Conservation (phyloP, 768 basidiomycete species). For the Kwoniella mangroviensis region DNA sequence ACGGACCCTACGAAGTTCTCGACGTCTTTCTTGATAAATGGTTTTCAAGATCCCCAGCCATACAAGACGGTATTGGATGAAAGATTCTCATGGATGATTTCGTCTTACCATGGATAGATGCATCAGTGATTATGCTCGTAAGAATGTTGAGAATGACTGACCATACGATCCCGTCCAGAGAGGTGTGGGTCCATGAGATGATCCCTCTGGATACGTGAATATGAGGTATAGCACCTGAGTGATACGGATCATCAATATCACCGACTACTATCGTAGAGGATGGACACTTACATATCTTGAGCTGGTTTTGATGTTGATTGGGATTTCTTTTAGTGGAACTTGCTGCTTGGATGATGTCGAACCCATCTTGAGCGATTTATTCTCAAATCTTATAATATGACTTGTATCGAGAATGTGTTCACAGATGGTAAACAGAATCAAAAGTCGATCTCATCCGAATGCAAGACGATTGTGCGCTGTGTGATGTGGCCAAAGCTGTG, state of each 20-base stretch:
- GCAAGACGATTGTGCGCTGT: too few species aligned
- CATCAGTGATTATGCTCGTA: not conserved
- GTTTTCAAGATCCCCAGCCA: conserved; percentile 1
- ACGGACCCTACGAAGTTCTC: not conserved
- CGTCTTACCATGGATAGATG: not conserved
- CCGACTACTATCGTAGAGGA: too few species aligned
- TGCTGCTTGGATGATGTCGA: not conserved
- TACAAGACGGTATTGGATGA: not conserved
- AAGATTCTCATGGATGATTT: conserved; percentile 1
- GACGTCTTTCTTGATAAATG: conserved; percentile 2
- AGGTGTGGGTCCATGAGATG: not conserved
- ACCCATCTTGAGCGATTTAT: not conserved
- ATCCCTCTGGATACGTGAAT: not conserved
- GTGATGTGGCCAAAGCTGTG: too few species aligned
- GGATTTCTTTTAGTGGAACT: not conserved
- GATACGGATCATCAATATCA: not conserved
- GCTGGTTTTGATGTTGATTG: not conserved
- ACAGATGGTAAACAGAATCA: too few species aligned
- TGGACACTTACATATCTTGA: not conserved
- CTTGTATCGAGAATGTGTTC: too few species aligned
- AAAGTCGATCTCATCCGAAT: too few species aligned
- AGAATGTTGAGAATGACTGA: not conserved
- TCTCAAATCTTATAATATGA: too few species aligned
- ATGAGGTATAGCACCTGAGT: not conserved
- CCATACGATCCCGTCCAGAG: conserved; percentile 7